Conservation (phyloP, 2,329 filamentous ascomycete genomes). For the Aspergillus ustus region DNA sequence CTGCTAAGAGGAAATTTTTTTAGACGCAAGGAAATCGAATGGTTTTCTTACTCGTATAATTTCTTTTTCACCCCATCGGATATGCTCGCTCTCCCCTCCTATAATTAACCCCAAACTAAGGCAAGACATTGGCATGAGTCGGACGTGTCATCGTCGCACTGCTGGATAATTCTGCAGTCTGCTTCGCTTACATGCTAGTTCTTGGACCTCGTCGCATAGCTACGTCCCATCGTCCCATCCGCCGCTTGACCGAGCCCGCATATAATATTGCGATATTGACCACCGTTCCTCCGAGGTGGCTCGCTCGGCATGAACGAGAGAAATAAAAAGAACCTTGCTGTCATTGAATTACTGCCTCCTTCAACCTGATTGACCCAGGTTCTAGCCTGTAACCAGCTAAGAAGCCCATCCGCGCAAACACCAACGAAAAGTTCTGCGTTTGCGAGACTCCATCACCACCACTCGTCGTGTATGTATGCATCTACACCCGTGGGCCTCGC, state of each 20-base stretch:
- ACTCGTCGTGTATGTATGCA: not conserved
- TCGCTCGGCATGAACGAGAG: not conserved
- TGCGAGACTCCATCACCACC: not conserved
- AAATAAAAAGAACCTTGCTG: not conserved
- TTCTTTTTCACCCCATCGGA: constrained; percentile 1
- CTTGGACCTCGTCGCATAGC: not conserved
- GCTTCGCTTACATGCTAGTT: not conserved
- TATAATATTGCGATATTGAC: not conserved
- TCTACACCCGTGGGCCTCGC: not conserved
- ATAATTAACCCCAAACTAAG: constrained; percentile 7
- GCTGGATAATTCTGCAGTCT: constrained; percentile 5
- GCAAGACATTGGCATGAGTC: constrained; percentile 7
- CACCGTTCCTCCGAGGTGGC: not conserved
- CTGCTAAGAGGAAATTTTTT: not conserved
- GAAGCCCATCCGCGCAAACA: not conserved
- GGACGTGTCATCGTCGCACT: constrained; percentile 14
- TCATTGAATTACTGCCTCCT: no score
- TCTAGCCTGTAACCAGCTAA: not conserved
- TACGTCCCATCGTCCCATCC: not conserved
- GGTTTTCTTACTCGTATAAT: not conserved
- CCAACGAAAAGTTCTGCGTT: not conserved
- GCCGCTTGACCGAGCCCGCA: not conserved
- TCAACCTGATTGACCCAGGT: not conserved
- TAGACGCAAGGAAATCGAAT: not conserved
- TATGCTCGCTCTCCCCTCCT: not conserved